phyloP scores from a whole-genome alignment of 306 rosid species.

The Cicer arietinum region DNA sequence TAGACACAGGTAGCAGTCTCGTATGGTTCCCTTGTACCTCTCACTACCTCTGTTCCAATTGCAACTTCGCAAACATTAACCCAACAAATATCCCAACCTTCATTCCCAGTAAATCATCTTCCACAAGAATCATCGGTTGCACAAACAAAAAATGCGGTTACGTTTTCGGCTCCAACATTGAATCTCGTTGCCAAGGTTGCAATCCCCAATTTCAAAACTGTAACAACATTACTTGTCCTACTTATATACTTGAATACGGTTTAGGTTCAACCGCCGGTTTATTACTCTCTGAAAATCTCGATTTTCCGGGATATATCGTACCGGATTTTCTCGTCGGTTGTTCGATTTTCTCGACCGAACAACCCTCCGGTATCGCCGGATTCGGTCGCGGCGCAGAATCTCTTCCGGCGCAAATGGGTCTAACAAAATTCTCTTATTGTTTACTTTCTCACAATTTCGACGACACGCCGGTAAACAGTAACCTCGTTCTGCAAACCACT shows the following conservation, averaged over 20 bases:
- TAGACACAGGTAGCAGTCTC: constrained; percentile 92
- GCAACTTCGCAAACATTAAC: constrained; percentile 67
- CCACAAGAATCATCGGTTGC: constrained; percentile 71
- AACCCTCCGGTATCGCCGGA: constrained; percentile 90
- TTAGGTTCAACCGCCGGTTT: constrained; percentile 73
- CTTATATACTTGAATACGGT: constrained; percentile 72
- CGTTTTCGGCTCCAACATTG: constrained; percentile 56
- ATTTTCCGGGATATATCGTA: constrained; percentile 52
- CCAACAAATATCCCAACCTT: constrained; percentile 58
- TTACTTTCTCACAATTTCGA: constrained; percentile 72
- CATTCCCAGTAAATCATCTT: constrained; percentile 68
- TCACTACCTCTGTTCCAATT: constrained; percentile 68
- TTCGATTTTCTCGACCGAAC: constrained; percentile 69
- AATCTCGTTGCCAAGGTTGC: constrained; percentile 61
- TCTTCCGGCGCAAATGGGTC: constrained; percentile 75
- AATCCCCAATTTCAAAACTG: constrained; percentile 48
- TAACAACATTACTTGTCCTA: constrained; percentile 58
- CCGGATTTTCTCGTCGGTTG: constrained; percentile 73
- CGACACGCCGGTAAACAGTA: constrained; percentile 62
- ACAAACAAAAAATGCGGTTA: constrained; percentile 70
- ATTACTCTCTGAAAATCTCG: constrained; percentile 64
- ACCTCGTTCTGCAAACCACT: constrained; percentile 59
- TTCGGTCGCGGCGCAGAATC: constrained; percentile 85
- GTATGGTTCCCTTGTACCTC: constrained; percentile 92
- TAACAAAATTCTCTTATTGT: constrained; percentile 79